Evolutionary conservation across 495 filamentous ascomycete genomes (phyloP), one percentile per base, ranked within the genome.

Genomic region (Trichoderma asperelloides): DNA sequence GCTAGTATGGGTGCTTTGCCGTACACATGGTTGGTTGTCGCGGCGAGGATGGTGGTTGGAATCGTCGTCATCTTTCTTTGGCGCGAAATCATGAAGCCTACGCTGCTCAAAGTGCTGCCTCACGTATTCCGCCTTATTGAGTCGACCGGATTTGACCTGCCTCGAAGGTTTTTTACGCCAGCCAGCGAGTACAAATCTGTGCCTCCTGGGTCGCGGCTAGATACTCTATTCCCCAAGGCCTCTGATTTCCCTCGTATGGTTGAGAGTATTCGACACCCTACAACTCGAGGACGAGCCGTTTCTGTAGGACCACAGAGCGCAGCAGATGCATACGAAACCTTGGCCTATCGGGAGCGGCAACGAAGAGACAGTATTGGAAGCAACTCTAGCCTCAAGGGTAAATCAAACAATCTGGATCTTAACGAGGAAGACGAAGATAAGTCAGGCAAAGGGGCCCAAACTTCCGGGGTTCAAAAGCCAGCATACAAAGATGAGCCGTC

Each of bases 281-380:
- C 67, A 39, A 81, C 89, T 23, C 83, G 86, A 68, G 85, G 85
- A 66, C 85, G 95, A n/a, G 87, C 91, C 45, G 86, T 97, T 27
- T 96, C 92, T 27, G 84, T 98, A 40, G 95, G 95, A 0, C 95
- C 95, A 7, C 95, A 98, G 77, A 97, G 93, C 30, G 91, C 90
- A 67, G 95, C 95, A 3, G 95, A 98, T 75, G 95, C 93, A 8
- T 97, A 97, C 73, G 95, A 98, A 78, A 92, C 91, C 21, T 79
- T 98, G 25, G 95, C 95, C n/a, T 96, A 94, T 71, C 86, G 93
- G 2, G 91, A 96, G 74, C 87, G 91, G 71, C 85, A 85, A 69
- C 82, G 93, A 70, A 81, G 91, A 49, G 91, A 96, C 74, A 96
- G 90, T 70, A 78, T 88, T n/a, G 69, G 70, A 21, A 72, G 72